Conservation (phyloP, 1,139 yeast genomes). For the Taiozyma sp. region DNA sequence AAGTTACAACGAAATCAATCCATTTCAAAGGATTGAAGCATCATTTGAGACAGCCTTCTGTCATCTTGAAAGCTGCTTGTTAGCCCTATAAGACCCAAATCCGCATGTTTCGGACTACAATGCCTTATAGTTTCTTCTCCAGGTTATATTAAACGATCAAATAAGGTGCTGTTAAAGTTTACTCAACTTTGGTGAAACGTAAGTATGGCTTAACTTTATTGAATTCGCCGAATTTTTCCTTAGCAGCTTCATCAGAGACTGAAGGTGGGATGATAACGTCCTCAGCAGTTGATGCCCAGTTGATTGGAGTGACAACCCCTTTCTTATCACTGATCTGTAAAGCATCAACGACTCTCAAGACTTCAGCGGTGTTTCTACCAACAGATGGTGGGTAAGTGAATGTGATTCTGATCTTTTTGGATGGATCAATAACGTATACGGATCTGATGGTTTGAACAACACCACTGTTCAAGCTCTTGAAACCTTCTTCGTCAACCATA, state of each 20-base stretch:
- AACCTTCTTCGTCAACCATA: conserved; percentile 88
- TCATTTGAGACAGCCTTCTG: too few species aligned
- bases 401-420: conserved; percentile 75
- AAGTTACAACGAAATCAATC: too few species aligned
- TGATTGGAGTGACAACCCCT: conserved; percentile 73
- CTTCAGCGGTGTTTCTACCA: conserved; percentile 88
- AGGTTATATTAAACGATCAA: neutral
- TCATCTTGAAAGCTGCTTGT: too few species aligned
- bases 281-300: conserved; percentile 59
- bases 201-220: conserved; percentile 79
- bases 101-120: too few species aligned
- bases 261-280: conserved; percentile 89
- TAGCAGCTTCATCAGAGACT: conserved; percentile 75
- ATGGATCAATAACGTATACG: conserved; percentile 83
- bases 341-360: conserved; percentile 80
- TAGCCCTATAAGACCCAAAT: too few species aligned
- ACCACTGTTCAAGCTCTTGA: conserved; percentile 66
- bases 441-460: conserved; percentile 79
- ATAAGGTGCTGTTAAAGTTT: neutral
- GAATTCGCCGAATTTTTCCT: conserved; percentile 76
- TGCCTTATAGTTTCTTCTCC: neutral
- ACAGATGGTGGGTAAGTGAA: conserved; percentile 87
- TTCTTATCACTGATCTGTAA: conserved; percentile 73
- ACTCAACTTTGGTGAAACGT: conserved; percentile 44
- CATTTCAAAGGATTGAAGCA: too few species aligned